phyloP scores from a whole-genome alignment of 768 basidiomycete genomes.

The Psilocybe cyanescens region DNA sequence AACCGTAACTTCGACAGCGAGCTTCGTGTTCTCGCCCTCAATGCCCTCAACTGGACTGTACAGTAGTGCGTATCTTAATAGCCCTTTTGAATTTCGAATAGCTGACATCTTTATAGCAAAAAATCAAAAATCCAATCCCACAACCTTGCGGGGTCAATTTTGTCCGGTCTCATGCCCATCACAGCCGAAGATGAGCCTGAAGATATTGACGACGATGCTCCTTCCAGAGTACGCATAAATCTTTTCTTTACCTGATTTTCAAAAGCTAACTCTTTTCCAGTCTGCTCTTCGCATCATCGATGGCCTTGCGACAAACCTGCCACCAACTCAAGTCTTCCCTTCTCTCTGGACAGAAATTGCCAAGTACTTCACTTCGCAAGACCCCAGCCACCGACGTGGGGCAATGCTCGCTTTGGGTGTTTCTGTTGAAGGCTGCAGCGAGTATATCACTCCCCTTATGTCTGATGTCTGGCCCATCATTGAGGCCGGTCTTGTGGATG shows the following conservation, averaged over 20 bases:
- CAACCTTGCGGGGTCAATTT: conserved; percentile 81
- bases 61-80: conserved; percentile 70
- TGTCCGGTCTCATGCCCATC: conserved; percentile 92
- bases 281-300: conserved; percentile 96
- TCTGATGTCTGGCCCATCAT: conserved; percentile 92
- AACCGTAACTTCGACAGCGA: conserved; percentile 78
- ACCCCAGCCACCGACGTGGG: conserved; percentile 82
- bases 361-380: conserved; percentile 81
- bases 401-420: conserved; percentile 97
- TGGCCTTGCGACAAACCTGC: conserved; percentile 87
- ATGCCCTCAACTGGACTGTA: conserved; percentile 95
- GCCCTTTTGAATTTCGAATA: neutral
- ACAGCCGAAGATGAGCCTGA: conserved; percentile 93
- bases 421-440: conserved; percentile 95
- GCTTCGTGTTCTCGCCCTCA: conserved; percentile 88
- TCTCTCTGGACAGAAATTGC: conserved; percentile 82
- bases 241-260: neutral
- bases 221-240: conserved; percentile 70
- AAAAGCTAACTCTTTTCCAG: conserved; percentile 37
- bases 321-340: conserved; percentile 96
- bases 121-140: conserved; percentile 92
- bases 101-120: conserved; percentile 61
- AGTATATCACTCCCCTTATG: conserved; percentile 96
- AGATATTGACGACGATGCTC: conserved; percentile 91
- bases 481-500: conserved; percentile 84